A percentile compares a stretch with the other conserved stretches of the same genome.
These are phyloP conservation scores for Picochlorum costavermella DNA, from an alignment of 139 green algal genomes.

Conservation along the genomic window DNA sequence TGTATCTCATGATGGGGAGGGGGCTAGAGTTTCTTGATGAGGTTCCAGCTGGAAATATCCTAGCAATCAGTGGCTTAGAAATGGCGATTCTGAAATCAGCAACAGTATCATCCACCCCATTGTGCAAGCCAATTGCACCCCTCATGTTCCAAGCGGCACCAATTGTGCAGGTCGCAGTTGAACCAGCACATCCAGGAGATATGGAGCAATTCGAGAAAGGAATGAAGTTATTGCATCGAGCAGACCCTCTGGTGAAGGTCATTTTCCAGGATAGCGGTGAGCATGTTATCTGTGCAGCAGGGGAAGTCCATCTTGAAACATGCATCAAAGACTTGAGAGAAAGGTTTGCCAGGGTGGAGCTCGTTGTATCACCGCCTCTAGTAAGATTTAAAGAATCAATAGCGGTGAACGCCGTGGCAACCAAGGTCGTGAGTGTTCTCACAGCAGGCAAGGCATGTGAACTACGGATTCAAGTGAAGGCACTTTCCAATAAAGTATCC, in stretches of 20 bases:
- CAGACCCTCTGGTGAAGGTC: slow-evolving; percentile 80
- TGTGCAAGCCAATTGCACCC: slow-evolving; percentile 65
- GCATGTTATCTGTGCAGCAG: slow-evolving; percentile 72
- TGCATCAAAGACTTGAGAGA: slow-evolving; percentile 90
- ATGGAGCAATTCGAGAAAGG: slow-evolving; percentile 70
- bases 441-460: slow-evolving; percentile 60
- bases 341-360: slow-evolving; percentile 77
- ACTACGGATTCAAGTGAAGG: slow-evolving; percentile 58
- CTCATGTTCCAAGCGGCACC: slow-evolving; percentile 88
- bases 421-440: slow-evolving; percentile 55
- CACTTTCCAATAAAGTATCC: slow-evolving; percentile 49
- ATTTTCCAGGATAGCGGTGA: slow-evolving; percentile 62
- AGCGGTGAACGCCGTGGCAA: neutral
- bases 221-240: slow-evolving; percentile 82
- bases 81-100: slow-evolving; percentile 82
- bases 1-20: slow-evolving; percentile 97
- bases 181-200: slow-evolving; percentile 68
- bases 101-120: slow-evolving; percentile 66
- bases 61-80: slow-evolving; percentile 78
- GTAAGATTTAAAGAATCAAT: slow-evolving; percentile 67
- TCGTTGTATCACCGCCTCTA: slow-evolving; percentile 86
- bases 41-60: slow-evolving; percentile 85
- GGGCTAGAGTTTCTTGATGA: slow-evolving; percentile 45
- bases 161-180: slow-evolving; percentile 90
- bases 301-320: slow-evolving; percentile 95